phyloP scores from a whole-genome alignment of 495 filamentous ascomycete genomes.

The Hypoxylon crocopeplum region DNA sequence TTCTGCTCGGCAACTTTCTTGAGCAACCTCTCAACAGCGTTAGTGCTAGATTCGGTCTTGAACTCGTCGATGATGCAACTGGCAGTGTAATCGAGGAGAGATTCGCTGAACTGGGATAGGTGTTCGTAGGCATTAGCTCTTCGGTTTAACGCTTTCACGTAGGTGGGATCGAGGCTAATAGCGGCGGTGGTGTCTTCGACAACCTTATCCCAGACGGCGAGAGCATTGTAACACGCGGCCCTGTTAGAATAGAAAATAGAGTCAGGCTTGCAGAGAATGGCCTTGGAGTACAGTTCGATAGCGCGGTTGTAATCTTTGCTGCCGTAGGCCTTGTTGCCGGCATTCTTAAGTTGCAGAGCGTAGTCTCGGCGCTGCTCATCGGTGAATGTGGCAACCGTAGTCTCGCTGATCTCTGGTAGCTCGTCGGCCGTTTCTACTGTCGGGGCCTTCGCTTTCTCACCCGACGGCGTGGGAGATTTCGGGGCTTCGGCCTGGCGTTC shows the following conservation, averaged over 20 bases:
- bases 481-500: conserved; percentile 63
- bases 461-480: conserved; percentile 44
- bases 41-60: conserved; percentile 83
- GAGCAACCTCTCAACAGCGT: conserved; percentile 88
- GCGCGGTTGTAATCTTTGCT: conserved; percentile 88
- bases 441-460: conserved; percentile 54
- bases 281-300: conserved; percentile 93
- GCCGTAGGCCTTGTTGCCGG: conserved; percentile 96
- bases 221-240: conserved; percentile 94
- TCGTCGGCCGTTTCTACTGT: conserved; percentile 74
- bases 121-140: conserved; percentile 97
- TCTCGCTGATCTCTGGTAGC: conserved; percentile 85
- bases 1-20: conserved; percentile 98
- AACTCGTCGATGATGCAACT: conserved; percentile 99
- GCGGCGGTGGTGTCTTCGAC: conserved; percentile 97
- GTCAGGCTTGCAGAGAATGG: conserved; percentile 95
- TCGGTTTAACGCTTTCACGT: conserved; percentile 96
- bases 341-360: conserved; percentile 88
- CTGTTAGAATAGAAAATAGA: conserved; percentile 99
- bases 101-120: conserved; percentile 86
- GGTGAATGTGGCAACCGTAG: conserved; percentile 70
- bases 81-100: conserved; percentile 95
- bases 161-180: conserved; percentile 88
- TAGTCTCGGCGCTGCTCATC: conserved; percentile 81
- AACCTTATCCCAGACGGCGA: conserved; percentile 91